Evolutionary conservation across 257 asterid genomes (phyloP).

Genomic region (Solanum paucissectum): DNA sequence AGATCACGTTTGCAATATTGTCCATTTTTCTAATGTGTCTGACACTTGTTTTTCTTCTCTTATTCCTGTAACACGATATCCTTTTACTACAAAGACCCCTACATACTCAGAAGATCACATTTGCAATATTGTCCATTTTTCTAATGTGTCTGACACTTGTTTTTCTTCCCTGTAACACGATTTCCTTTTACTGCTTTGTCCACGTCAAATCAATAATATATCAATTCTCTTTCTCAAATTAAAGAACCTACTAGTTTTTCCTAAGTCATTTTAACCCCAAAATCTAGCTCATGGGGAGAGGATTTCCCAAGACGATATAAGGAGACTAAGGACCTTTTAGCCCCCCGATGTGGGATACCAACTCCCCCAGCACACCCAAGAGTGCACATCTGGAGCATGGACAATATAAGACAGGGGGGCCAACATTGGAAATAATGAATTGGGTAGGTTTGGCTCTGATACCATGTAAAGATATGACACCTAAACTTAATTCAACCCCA

Average conservation of each 20-base stretch:
- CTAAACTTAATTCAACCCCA: background rate
- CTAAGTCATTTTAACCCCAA: background rate
- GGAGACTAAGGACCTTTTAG: background rate
- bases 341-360: background rate
- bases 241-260: background rate
- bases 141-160: background rate
- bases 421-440: background rate
- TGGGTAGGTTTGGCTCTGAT: background rate
- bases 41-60: background rate
- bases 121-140: background rate
- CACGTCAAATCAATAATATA: background rate
- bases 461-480: background rate
- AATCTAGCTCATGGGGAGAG: background rate
- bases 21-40: background rate
- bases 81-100: background rate
- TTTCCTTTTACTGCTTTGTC: background rate
- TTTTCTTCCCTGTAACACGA: background rate
- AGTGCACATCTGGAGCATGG: background rate
- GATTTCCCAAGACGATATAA: background rate
- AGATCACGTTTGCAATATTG: background rate
- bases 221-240: background rate
- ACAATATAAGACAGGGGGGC: background rate
- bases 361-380: background rate
- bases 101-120: background rate
- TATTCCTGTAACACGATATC: background rate